Evolutionary conservation across 176 grass and related monocot species (phyloP), one percentile per base, ranked within the genome.

Genomic region (Eleusine indica): DNA sequence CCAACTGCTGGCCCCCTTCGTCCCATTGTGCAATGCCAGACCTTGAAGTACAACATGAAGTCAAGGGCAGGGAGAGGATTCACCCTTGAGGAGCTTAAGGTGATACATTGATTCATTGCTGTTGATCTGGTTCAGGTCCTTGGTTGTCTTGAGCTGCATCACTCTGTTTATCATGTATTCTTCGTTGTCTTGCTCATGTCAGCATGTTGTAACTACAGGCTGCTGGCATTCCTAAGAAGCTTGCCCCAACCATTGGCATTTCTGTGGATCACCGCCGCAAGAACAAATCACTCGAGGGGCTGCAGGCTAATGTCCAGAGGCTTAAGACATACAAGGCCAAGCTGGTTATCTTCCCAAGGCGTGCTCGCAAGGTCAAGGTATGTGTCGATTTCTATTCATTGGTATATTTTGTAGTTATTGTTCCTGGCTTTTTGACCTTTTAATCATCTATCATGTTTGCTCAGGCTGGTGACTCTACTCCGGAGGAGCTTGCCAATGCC

Each of bases 21-120:
- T 10, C 95, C 95, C 48, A 70, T 94, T 25, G 95, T 97, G 28
- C 95, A 94, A 60, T 97, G 95, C 62, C 95, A 94, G 71, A 91
- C 92, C 4, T 86, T 87, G 40, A 97, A 94, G 81, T 97, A 97
- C 76, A 97, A 97, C 82, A 97, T 97, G 95, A 97, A 97, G 80
- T 94, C 95, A 4, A 92, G 92, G 79, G 95, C 92, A 62, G 95
- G 90, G 3, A 91, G 94, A 71, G 94, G 92, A 21, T 97, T 91
- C 77, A 87, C 86, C 21, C 92, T 94, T 70, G 94, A 97, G 85
- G 94, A 97, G 60, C 91, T 97, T 37, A 97, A 97, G 94, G 94
- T 97, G 86, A 68, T 2, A 30, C 71, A 6, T 62, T 56, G 74
- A 38, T 70, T 66, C 19, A 25, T 38, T 83, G 17, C 48, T 48